Conservation (phyloP, 129 eudicot genomes). For the Logfia minima region DNA sequence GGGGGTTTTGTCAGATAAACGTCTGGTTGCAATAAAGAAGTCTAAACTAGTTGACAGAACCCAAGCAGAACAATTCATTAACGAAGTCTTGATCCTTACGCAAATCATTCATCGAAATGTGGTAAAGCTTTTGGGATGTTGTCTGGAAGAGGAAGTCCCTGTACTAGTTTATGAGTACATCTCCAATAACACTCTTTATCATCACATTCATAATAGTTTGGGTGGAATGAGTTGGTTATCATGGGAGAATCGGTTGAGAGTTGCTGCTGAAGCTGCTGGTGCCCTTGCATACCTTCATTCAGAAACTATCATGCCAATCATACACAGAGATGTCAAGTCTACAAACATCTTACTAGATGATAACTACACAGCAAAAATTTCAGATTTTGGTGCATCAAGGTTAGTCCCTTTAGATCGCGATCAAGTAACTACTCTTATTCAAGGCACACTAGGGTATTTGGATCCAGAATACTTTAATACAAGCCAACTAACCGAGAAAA, state of each 20-base stretch:
- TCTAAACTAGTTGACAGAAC: background rate
- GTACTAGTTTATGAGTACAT: background rate
- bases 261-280: too few species aligned
- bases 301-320: too few species aligned
- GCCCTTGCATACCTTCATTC: too few species aligned
- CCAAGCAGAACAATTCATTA: slow-evolving; percentile 2
- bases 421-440: background rate
- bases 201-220: background rate
- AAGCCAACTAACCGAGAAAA: slow-evolving; percentile 30
- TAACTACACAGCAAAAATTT: background rate
- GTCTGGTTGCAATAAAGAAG: background rate
- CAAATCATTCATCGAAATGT: background rate
- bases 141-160: slow-evolving; percentile 10
- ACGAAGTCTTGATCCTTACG: slow-evolving; percentile 3
- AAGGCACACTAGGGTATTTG: slow-evolving; percentile 23
- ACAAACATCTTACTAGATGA: background rate
- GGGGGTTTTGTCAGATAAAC: background rate
- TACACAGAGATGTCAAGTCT: background rate
- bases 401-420: slow-evolving; percentile 3
- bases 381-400: slow-evolving; percentile 1
- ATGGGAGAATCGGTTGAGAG: too few species aligned
- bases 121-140: background rate
- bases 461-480: slow-evolving; percentile 21
- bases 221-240: slow-evolving; percentile 4
- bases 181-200: background rate